A percentile compares a stretch with the other conserved stretches of the same genome.
phyloP scores from a whole-genome alignment of 306 rosid genomes.

The Fragaria iinumae region DNA sequence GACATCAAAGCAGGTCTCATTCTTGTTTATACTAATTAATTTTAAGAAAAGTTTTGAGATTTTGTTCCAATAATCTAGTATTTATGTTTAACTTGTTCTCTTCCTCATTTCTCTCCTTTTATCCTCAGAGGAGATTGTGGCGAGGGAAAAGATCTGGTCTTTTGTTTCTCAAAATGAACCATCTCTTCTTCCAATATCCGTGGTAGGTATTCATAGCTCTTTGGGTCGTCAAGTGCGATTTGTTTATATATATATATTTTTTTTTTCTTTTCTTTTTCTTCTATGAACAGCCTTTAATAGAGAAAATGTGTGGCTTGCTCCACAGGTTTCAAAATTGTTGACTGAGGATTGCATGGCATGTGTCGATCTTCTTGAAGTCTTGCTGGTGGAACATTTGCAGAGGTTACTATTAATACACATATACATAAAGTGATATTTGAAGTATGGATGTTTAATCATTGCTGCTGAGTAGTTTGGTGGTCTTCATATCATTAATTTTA shows the following conservation, averaged over 20 bases:
- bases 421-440: not conserved
- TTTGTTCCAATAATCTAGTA: not conserved
- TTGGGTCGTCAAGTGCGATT: not conserved
- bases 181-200: slow-evolving; percentile 69
- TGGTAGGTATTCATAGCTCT: slow-evolving; percentile 48
- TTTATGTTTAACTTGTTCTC: slow-evolving; percentile 16
- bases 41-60: not conserved
- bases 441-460: not conserved
- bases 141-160: slow-evolving; percentile 90
- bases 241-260: not conserved
- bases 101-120: slow-evolving; percentile 1
- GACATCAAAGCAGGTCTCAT: slow-evolving; percentile 89
- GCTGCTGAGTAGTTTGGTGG: slow-evolving; percentile 7
- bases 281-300: not conserved
- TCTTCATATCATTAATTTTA: slow-evolving; percentile 17
- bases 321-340: slow-evolving; percentile 76
- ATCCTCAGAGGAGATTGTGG: slow-evolving; percentile 62
- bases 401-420: slow-evolving; percentile 44
- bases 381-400: slow-evolving; percentile 63
- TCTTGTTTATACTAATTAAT: not conserved
- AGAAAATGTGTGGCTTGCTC: slow-evolving; percentile 26
- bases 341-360: slow-evolving; percentile 76
- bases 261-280: not conserved
- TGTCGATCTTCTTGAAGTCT: slow-evolving; percentile 79
- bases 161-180: slow-evolving; percentile 84